A percentile compares a stretch with the other conserved stretches of the same genome.
phyloP scores from a whole-genome alignment of 768 basidiomycete genomes.

The Omphalotus guepiniiformis region DNA sequence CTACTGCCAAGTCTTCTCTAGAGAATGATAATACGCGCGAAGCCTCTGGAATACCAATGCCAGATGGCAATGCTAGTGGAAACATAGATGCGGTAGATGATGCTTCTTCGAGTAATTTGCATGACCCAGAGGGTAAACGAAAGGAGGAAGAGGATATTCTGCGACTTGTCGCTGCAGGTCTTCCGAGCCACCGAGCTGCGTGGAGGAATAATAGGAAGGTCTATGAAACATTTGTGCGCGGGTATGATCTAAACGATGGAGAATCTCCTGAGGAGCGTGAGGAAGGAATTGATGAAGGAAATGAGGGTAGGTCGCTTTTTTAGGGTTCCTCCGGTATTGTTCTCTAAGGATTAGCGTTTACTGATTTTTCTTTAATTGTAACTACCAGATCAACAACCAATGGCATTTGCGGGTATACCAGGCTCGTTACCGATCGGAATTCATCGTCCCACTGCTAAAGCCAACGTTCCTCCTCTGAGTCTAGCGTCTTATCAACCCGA shows the following conservation, averaged over 20 bases:
- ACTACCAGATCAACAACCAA: not conserved
- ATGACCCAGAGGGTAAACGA: not conserved
- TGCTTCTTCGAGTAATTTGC: not conserved
- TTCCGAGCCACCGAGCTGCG: conserved; percentile 47
- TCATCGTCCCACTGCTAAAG: not conserved
- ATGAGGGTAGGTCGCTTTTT: not conserved
- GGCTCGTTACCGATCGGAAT: conserved; percentile 3
- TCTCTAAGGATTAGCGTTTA: too few species aligned
- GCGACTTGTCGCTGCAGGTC: conserved; percentile 45
- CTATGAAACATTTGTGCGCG: conserved; percentile 39
- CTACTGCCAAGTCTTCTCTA: too few species aligned
- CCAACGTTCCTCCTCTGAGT: not conserved
- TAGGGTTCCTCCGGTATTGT: too few species aligned
- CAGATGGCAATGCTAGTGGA: not conserved
- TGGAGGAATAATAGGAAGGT: conserved; percentile 47
- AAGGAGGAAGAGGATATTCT: conserved; percentile 40
- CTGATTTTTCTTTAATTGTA: too few species aligned
- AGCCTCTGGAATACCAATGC: not conserved
- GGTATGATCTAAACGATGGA: conserved; percentile 20
- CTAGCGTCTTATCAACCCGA: conserved; percentile 7
- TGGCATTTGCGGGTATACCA: not conserved
- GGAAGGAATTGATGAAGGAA: conserved; percentile 5
- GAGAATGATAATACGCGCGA: not conserved
- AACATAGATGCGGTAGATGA: not conserved
- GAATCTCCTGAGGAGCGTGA: conserved; percentile 41